phyloP scores from a whole-genome alignment of 2,329 filamentous ascomycete genomes.

The Botrytis medusae region DNA sequence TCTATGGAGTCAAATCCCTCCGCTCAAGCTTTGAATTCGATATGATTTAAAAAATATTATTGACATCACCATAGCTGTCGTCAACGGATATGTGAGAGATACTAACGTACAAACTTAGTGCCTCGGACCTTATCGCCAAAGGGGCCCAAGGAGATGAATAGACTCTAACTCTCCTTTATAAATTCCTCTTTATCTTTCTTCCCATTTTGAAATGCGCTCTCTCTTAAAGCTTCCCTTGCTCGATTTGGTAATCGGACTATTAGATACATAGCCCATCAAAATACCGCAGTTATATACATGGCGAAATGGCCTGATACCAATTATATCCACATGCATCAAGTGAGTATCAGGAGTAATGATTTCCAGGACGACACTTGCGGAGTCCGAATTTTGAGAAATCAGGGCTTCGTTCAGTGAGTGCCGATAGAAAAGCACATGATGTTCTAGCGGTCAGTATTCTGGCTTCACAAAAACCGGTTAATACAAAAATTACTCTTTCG shows the following conservation, averaged over 20 bases:
- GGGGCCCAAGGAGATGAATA: neutral
- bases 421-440: accelerated
- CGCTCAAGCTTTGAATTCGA: neutral
- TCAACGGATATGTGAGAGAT: neutral
- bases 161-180: neutral
- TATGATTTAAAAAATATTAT: neutral
- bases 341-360: accelerated
- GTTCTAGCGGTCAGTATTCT: accelerated
- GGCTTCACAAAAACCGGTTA: neutral
- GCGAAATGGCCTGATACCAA: neutral
- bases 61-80: neutral
- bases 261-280: no score
- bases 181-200: neutral
- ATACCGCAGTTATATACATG: neutral
- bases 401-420: neutral
- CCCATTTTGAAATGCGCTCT: accelerated
- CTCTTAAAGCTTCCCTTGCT: neutral
- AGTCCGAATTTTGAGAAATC: neutral
- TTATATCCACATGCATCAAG: neutral
- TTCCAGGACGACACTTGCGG: neutral
- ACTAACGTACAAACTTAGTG: accelerated
- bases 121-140: neutral
- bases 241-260: neutral
- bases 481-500: no score
- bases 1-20: neutral